Conservation (phyloP, 1,139 yeast genomes). For the Sugiyamaella sp. region DNA sequence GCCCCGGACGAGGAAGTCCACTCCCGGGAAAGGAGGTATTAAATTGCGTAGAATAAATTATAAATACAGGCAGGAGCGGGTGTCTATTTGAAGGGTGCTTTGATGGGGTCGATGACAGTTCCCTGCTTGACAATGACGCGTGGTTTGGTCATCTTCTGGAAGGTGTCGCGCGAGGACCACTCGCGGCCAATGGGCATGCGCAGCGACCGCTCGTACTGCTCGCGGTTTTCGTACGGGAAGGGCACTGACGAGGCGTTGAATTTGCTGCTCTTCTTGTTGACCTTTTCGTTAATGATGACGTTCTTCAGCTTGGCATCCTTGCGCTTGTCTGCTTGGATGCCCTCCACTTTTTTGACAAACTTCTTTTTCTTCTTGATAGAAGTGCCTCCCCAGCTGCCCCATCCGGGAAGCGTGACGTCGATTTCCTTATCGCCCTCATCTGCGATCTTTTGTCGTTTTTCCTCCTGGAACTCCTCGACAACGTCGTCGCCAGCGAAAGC, state of each 20-base stretch:
- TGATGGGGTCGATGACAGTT: constrained; percentile 85
- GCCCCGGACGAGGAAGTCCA: too few relatives aligned
- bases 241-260: constrained; percentile 89
- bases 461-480: constrained; percentile 77
- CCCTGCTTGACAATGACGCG: constrained; percentile 86
- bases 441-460: constrained; percentile 64
- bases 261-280: constrained; percentile 79
- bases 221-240: constrained; percentile 88
- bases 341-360: constrained; percentile 64
- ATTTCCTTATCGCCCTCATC: constrained; percentile 89
- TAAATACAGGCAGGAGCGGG: background rate
- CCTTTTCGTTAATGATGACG: constrained; percentile 87
- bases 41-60: constrained; percentile 1
- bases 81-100: constrained; percentile 55
- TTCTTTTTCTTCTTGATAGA: constrained; percentile 55
- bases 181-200: constrained; percentile 98
- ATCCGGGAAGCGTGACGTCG: constrained; percentile 88
- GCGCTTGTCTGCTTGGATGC: constrained; percentile 73
- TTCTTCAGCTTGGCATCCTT: constrained; percentile 73
- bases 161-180: constrained; percentile 89
- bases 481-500: constrained; percentile 98
- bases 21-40: background rate
- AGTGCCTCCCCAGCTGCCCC: constrained; percentile 60
- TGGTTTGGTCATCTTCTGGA: constrained; percentile 88
- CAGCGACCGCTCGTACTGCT: constrained; percentile 90